phyloP scores from a whole-genome alignment of 352 stramenopile species.

The Globisporangium cylindrosporum region DNA sequence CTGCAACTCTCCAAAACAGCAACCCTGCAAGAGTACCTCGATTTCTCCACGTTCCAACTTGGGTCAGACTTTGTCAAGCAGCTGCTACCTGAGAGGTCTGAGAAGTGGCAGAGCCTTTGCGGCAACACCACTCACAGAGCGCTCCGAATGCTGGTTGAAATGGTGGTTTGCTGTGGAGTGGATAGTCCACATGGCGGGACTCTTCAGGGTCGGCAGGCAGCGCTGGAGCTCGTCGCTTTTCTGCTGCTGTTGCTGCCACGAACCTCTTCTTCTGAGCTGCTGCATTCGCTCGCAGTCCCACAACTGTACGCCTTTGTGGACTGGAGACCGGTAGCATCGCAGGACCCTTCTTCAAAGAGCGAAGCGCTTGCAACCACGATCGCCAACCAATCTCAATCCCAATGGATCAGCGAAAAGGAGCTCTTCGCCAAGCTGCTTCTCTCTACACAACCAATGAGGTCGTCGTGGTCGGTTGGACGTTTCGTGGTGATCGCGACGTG shows the following conservation, averaged over 20 bases:
- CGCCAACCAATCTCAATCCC: neutral
- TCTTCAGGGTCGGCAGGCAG: neutral
- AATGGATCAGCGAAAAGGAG: constrained; percentile 1
- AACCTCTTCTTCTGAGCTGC: neutral
- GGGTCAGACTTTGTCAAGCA: neutral
- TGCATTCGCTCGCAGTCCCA: constrained; percentile 6
- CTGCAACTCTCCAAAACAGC: neutral
- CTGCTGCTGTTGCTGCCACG: neutral
- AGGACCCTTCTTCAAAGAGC: neutral
- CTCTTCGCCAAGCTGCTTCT: neutral
- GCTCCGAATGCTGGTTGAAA: neutral
- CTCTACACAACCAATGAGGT: neutral
- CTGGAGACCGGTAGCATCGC: neutral
- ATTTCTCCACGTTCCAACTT: neutral
- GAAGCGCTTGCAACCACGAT: neutral
- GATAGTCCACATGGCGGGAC: neutral
- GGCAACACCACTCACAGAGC: neutral
- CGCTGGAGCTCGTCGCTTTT: constrained; percentile 11
- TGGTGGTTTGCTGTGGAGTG: constrained; percentile 5
- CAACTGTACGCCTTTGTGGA: constrained; percentile 15
- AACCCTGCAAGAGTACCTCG: neutral
- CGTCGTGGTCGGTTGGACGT: neutral
- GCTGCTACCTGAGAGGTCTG: neutral
- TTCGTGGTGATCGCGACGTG: neutral
- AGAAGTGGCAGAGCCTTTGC: neutral